These are phyloP conservation scores for Rhododendron williamsianum DNA, from an alignment of 148 eudicot species.

Conservation along the genomic window DNA sequence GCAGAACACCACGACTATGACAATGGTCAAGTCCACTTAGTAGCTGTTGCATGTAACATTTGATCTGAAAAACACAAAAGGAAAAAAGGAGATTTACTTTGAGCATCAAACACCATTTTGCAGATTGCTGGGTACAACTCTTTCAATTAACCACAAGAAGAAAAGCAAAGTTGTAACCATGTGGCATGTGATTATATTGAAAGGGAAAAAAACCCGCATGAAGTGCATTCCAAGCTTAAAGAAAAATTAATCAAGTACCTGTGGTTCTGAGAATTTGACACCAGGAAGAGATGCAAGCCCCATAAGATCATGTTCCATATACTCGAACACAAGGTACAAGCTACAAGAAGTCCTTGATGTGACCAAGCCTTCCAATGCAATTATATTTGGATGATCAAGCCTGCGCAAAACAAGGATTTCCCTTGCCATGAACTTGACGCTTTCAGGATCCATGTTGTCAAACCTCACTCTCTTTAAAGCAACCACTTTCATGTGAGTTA, in stretches of 20 bases:
- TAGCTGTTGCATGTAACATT: conserved; percentile 88
- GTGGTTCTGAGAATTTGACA: conserved; percentile 74
- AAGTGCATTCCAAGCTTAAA: neutral
- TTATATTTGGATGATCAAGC: conserved; percentile 84
- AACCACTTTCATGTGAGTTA: conserved; percentile 46
- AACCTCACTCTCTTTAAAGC: conserved; percentile 89
- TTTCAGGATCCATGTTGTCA: conserved; percentile 72
- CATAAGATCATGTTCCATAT: conserved; percentile 91
- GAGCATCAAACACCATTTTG: neutral
- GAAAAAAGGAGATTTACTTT: neutral
- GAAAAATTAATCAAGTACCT: conserved; percentile 36
- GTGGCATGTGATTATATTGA: neutral
- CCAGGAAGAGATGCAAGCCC: conserved; percentile 81
- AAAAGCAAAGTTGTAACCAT: neutral
- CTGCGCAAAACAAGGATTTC: conserved; percentile 78
- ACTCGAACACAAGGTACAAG: conserved; percentile 80
- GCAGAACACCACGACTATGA: conserved; percentile 70
- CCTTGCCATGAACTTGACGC: conserved; percentile 87
- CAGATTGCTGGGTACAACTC: neutral
- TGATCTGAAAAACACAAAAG: conserved; percentile 41
- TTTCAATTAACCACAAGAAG: neutral
- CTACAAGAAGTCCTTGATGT: conserved; percentile 57
- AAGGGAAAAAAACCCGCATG: neutral
- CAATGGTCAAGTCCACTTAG: conserved; percentile 84
- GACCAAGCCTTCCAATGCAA: conserved; percentile 74